phyloP scores from a whole-genome alignment of 129 eudicot genomes.

The Helianthus annuus region HanXRQr2.0-SUNRISE NC_035449.2:2086373-2086872 shows the following conservation, averaged over 20 bases:
- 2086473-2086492: slow-evolving; percentile 83
- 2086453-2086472: slow-evolving; percentile 54
- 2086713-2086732: slow-evolving; percentile 63
- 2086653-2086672: slow-evolving; percentile 53
- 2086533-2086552: slow-evolving; percentile 69
- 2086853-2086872: too few relatives aligned
- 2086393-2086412: too few relatives aligned
- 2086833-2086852: too few relatives aligned
- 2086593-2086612: slow-evolving; percentile 59
- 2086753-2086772: too few relatives aligned
- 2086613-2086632: slow-evolving; percentile 75
- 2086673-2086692: slow-evolving; percentile 62
- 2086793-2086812: too few relatives aligned
- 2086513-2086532: slow-evolving; percentile 57
- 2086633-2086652: slow-evolving; percentile 81
- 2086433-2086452: slow-evolving; percentile 70
- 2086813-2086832: too few relatives aligned
- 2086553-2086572: slow-evolving; percentile 62
- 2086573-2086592: slow-evolving; percentile 66
- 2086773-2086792: too few relatives aligned
- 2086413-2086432: background rate
- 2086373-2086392: too few relatives aligned
- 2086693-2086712: slow-evolving; percentile 75
- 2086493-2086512: slow-evolving; percentile 59
- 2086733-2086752: too few relatives aligned